Conservation (phyloP, 176 grass and related monocot genomes). For the Oryza australiensis region DNA sequence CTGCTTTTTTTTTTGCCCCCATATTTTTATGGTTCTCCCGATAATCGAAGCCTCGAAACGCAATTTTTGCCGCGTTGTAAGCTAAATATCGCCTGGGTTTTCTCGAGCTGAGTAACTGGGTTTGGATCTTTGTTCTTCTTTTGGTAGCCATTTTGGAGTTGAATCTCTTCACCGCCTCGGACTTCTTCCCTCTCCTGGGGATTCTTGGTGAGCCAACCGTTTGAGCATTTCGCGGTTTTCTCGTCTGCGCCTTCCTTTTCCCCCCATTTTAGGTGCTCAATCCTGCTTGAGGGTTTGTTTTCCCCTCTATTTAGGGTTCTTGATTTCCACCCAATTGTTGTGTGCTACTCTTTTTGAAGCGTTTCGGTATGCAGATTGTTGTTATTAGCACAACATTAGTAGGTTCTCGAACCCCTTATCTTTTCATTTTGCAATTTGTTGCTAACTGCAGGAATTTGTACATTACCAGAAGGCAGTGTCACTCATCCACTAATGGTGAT, state of each 20-base stretch:
- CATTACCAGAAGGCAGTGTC: constrained; percentile 25
- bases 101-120: not conserved
- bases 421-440: not conserved
- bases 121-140: constrained; percentile 19
- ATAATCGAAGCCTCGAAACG: not conserved
- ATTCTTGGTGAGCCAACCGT: not conserved
- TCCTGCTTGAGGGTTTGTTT: constrained; percentile 4
- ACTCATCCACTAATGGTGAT: constrained; percentile 7
- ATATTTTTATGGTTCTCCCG: not conserved
- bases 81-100: constrained; percentile 10
- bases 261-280: not conserved
- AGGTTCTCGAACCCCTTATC: not conserved
- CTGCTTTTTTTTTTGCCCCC: not conserved
- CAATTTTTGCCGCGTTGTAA: not conserved
- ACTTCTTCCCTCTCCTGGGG: not conserved
- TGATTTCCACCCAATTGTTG: not conserved
- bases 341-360: not conserved
- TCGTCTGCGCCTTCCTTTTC: not conserved
- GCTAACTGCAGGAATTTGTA: not conserved
- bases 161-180: not conserved
- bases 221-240: not conserved
- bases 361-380: not conserved
- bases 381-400: not conserved
- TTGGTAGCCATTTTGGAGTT: constrained; percentile 4
- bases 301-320: not conserved